Base-by-base conservation (phyloP, 169 alveolate species). In the Plasmodium adleri region DNA sequence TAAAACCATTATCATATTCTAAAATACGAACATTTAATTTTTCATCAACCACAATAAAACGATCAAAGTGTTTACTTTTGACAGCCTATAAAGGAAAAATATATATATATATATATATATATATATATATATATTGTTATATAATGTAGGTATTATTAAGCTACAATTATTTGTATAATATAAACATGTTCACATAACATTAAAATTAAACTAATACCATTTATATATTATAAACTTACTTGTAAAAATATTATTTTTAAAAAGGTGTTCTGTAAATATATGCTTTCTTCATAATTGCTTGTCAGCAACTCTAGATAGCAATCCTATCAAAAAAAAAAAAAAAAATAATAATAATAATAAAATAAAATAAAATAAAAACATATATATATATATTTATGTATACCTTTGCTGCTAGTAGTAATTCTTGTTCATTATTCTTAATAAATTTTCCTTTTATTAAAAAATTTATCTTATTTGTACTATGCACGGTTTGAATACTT, bases 391-490 rank as follows among this genome's bases (percentile, higher is more conserved):
- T 60, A 43, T 43, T 0, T 43, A 39, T 71, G 17, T 43, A 22
- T 73, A 73, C 89, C 89, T 78, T 78, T 20, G 78, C 89, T 43
- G 89, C 76, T 24, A 78, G 54, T n/a, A 78, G 70, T 26, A 78
- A 66, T 32, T 78, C 10, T 17, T 58, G 47, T 66, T 66, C 52
- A 45, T 59, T 50, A n/a, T 71, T 32, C 49, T 78, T 78, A 4
- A 78, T 60, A 50, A 78, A 78, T 78, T 66, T 78, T 56, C 89
- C 89, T 58, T 60, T 54, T 43, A 78, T 24, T 9, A 78, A 49
- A 28, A 78, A 66, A 52, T 78, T 70, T 28, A 78, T 71, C 47
- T 70, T 59, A 22, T 78, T 78, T 59, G 72, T 78, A 59, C 89
- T 78, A 7, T 78, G 89, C 15, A 70, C 24, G 15, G 89, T 78